Base-by-base conservation (phyloP, 768 basidiomycete genomes). In the Gymnopilus junonius region DNA sequence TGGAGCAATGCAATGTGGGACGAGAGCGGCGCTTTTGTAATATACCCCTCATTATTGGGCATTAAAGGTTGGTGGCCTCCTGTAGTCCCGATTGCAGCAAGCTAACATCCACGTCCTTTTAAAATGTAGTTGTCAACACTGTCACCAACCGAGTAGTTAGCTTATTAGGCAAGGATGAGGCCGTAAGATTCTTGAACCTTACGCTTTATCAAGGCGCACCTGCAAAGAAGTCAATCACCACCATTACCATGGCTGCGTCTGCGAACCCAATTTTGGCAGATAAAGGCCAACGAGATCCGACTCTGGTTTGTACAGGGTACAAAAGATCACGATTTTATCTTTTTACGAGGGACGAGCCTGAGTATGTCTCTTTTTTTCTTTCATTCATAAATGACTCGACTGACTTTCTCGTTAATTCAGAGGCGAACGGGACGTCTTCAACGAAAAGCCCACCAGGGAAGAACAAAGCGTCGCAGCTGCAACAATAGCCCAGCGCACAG, bases 1-100 rank as follows among this genome's bases (percentile, higher is more conserved):
- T 95, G 92, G 83, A 92, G 88, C 27, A 96, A 93, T 72, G 93
- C 89, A 1, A 85, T 95, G n/a, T 99, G 96, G 96, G 97, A 99
- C 71, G 97, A 99, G 76, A 95, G 92, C 65, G 96, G 97, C 4
- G 91, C 94, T 15, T 97, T 99, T 72, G 81, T 99, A 20, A 75
- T 99, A 32, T 99, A 99, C 71, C 94, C 97, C 17, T 94, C 95
- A 0, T 77, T 99, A 65, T 81, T 98, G 45, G 97, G 97, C 1
- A 91, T 99, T 68, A 99, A 99, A 84, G 93, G 97, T 97, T 58
- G 21, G 75, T 54, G 11, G 14, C 27, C 25, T 23, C 32, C 46
- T 14, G 17, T 51, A 20, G 6, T 59, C 42, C 6, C 12, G 21
- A 8, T 40, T 4, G 17, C 46, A 25, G 11, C 29, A 25, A 40